Conservation (phyloP, 768 basidiomycete species). For the Sarcodon aspratus region DNA sequence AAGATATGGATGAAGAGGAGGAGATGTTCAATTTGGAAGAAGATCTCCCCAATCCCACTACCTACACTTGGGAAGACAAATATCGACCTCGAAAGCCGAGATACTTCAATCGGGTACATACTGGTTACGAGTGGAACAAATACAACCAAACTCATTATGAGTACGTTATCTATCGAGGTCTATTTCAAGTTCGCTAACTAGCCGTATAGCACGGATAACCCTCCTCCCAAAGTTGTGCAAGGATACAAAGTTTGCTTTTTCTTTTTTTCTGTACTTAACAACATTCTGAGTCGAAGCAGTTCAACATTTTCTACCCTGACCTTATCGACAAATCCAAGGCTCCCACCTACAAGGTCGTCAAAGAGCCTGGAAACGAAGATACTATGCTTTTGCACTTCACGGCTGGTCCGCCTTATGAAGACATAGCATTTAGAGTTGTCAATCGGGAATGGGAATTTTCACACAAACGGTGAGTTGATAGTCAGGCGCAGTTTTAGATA, state of each 20-base stretch:
- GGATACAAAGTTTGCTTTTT: conserved; percentile 71
- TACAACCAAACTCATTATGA: conserved; percentile 99
- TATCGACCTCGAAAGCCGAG: conserved; percentile 94
- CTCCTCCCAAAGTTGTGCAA: conserved; percentile 98
- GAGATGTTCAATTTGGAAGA: conserved; percentile 93
- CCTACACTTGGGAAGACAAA: conserved; percentile 98
- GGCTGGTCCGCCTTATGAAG: conserved; percentile 97
- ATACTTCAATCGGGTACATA: conserved; percentile 98
- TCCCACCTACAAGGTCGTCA: conserved; percentile 92
- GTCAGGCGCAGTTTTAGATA: background rate
- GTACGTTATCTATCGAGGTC: conserved; percentile 33
- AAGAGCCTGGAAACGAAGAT: conserved; percentile 90
- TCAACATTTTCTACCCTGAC: conserved; percentile 98
- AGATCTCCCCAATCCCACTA: conserved; percentile 68
- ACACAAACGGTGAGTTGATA: conserved; percentile 66
- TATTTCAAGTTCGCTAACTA: conserved; percentile 8
- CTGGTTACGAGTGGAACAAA: conserved; percentile 99
- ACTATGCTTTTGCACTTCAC: conserved; percentile 90
- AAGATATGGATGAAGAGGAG: conserved; percentile 91
- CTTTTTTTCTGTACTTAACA: conserved; percentile 4
- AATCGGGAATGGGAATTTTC: conserved; percentile 98
- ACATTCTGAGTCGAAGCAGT: conserved; percentile 25
- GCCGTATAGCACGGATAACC: conserved; percentile 77
- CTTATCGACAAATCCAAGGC: conserved; percentile 97
- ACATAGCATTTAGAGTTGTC: conserved; percentile 96